These are phyloP conservation scores for Starmerella roubikii DNA, from an alignment of 805 yeast genomes.

Conservation along the genomic window DNA sequence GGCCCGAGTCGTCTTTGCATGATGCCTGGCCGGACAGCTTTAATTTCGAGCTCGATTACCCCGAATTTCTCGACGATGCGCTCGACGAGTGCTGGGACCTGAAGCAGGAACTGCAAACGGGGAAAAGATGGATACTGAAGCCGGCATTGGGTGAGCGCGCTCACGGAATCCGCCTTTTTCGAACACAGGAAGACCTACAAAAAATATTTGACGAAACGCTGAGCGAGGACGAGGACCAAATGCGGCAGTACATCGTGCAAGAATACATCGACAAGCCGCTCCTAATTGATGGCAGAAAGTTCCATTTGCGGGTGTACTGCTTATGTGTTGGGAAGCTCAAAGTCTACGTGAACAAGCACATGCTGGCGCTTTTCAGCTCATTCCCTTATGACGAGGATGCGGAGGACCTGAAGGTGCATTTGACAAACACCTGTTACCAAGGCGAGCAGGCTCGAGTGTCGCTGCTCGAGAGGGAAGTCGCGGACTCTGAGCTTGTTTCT, in stretches of 20 bases:
- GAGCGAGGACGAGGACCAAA: conserved; percentile 44
- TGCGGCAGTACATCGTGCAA: conserved; percentile 80
- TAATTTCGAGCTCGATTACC: conserved; percentile 81
- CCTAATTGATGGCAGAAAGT: conserved; percentile 58
- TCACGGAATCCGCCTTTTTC: conserved; percentile 81
- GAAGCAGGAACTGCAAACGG: conserved; percentile 52
- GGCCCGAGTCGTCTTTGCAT: conserved; percentile 51
- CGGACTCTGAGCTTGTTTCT: conserved; percentile 27
- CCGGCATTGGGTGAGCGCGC: conserved; percentile 97
- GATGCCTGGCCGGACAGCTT: conserved; percentile 59
- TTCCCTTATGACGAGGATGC: conserved; percentile 31
- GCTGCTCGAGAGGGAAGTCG: conserved; percentile 47
- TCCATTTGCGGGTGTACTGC: conserved; percentile 80
- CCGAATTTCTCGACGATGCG: conserved; percentile 89
- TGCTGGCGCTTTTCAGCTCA: conserved; percentile 72
- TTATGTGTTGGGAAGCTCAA: conserved; percentile 57
- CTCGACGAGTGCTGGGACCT: conserved; percentile 86
- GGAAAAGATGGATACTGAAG: conserved; percentile 72
- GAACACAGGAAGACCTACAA: conserved; percentile 66
- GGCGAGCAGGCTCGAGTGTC: conserved; percentile 40
- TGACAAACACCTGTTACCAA: conserved; percentile 90
- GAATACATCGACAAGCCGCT: conserved; percentile 62
- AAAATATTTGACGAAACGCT: conserved; percentile 75
- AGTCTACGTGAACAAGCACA: conserved; percentile 67
- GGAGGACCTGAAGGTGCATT: conserved; percentile 51